phyloP scores from a whole-genome alignment of 345 rosid genomes.

The Populus alba region DNA sequence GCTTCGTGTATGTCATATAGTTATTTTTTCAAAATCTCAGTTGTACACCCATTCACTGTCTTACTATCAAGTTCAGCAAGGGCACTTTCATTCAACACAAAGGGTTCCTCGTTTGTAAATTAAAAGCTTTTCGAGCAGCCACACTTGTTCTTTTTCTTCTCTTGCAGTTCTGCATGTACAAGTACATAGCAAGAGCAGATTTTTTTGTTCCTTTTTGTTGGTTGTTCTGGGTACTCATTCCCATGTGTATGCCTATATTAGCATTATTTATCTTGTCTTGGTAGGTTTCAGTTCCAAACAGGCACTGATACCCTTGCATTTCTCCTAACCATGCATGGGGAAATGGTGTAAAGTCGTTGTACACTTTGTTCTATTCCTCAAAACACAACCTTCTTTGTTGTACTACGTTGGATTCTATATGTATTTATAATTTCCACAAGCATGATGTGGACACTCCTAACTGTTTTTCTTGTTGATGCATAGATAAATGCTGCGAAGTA shows the following conservation, averaged over 20 bases:
- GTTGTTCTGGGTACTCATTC: neutral
- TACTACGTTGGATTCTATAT: conserved; percentile 4
- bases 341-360: neutral
- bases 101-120: neutral
- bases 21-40: neutral
- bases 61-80: neutral
- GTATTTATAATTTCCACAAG: neutral
- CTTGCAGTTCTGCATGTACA: neutral
- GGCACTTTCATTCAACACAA: neutral
- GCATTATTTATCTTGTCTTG: neutral
- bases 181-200: neutral
- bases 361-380: conserved; percentile 1
- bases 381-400: neutral
- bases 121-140: neutral
- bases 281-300: conserved; percentile 4
- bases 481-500: conserved; percentile 81
- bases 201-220: neutral
- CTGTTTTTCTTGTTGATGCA: conserved; percentile 12
- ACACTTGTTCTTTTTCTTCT: neutral
- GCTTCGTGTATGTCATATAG: neutral
- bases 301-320: neutral
- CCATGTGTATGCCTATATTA: neutral
- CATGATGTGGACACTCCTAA: conserved; percentile 18
- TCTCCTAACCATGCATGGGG: neutral
- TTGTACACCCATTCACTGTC: neutral